Evolutionary conservation across 23 red algal species (phyloP).

Genomic region (Gracilaria domingensis): DNA sequence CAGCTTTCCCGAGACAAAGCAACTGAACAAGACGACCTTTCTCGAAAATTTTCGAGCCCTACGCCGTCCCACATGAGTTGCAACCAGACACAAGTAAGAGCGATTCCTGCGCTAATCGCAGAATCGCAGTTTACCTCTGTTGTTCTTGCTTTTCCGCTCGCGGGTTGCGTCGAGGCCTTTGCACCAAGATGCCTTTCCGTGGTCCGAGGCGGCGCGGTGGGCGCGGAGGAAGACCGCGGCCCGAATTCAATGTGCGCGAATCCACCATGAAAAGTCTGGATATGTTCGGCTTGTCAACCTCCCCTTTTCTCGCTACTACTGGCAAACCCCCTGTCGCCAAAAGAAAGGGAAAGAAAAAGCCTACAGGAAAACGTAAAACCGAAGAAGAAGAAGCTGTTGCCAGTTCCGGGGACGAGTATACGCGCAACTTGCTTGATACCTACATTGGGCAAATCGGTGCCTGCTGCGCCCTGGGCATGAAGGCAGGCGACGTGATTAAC

Average conservation of each 20-base stretch:
- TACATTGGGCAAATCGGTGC: conserved; percentile 89
- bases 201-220: conserved; percentile 6
- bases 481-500: conserved; percentile 73
- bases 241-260: conserved; percentile 58
- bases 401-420: conserved; percentile 84
- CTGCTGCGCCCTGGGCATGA: conserved; percentile 70
- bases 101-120: neutral
- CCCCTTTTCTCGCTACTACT: conserved; percentile 20
- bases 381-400: conserved; percentile 62
- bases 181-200: neutral
- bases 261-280: conserved; percentile 51
- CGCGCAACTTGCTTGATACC: conserved; percentile 75
- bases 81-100: neutral
- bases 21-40: neutral
- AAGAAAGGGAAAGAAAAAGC: conserved; percentile 39
- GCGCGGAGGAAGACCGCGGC: conserved; percentile 28
- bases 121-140: neutral
- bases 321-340: conserved; percentile 29
- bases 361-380: conserved; percentile 21
- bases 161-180: neutral
- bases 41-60: neutral
- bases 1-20: too few species aligned
- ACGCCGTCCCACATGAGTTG: neutral
- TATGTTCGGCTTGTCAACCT: conserved; percentile 38
- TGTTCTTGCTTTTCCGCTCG: neutral